Conservation (phyloP, 805 yeast genomes). For the Maudiozyma bulderi region DNA sequence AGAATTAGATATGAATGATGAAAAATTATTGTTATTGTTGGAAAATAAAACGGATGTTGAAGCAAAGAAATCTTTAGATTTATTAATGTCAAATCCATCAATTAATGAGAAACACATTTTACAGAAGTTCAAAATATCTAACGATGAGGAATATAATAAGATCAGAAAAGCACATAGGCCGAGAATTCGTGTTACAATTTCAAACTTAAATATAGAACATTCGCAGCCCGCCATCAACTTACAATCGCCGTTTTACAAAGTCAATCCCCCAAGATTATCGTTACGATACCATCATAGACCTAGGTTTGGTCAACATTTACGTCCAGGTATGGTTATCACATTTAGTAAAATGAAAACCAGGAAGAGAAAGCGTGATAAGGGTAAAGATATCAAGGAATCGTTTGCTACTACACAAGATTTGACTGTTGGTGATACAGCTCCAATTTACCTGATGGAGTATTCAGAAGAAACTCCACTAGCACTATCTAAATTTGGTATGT, state of each 20-base stretch:
- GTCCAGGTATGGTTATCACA: constrained; percentile 68
- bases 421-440: constrained; percentile 75
- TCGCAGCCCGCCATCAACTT: constrained; percentile 76
- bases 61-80: neutral
- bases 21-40: constrained; percentile 54
- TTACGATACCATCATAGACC: constrained; percentile 76
- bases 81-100: constrained; percentile 27
- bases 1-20: constrained; percentile 76
- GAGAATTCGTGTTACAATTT: constrained; percentile 85
- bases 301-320: constrained; percentile 45
- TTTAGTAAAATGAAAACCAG: constrained; percentile 69
- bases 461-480: constrained; percentile 82
- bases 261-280: constrained; percentile 54
- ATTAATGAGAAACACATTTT: constrained; percentile 44
- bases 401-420: constrained; percentile 65
- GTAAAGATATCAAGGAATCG: constrained; percentile 67
- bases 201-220: constrained; percentile 85
- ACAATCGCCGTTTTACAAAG: constrained; percentile 88
- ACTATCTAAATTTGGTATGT: constrained; percentile 89
- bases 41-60: constrained; percentile 6
- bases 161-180: constrained; percentile 81
- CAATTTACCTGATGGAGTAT: constrained; percentile 73
- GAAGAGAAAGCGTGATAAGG: constrained; percentile 83
- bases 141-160: constrained; percentile 77
- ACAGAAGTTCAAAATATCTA: constrained; percentile 70